A percentile compares a stretch with the other conserved stretches of the same genome.
phyloP scores from a whole-genome alignment of 208 protist genomes.

The Strigomonas culicis region DNA sequence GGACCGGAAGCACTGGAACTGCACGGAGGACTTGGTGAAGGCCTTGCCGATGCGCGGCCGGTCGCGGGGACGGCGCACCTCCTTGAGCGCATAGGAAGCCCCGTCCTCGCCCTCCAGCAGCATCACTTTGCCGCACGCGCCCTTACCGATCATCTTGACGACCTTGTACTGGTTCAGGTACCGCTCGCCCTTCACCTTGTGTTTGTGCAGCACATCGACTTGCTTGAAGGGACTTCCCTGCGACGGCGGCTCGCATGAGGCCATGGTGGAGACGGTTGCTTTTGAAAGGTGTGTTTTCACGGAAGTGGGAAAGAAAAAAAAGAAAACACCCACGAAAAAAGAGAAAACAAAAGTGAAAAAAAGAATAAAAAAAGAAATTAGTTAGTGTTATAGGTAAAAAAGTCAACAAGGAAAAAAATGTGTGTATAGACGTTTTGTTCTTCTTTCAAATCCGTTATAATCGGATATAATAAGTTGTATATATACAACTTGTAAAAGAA shows the following conservation, averaged over 20 bases:
- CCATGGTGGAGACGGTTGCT: background rate
- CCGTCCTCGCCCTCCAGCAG: conserved; percentile 49
- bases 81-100: conserved; percentile 69
- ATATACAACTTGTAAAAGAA: background rate
- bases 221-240: too few relatives aligned
- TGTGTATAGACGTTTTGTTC: background rate
- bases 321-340: background rate
- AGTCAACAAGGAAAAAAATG: conserved; percentile 1
- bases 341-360: conserved; percentile 6
- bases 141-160: conserved; percentile 63
- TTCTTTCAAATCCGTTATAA: too few relatives aligned
- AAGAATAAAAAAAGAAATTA: conserved; percentile 12
- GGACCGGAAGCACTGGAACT: conserved; percentile 41
- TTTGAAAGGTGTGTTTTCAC: background rate
- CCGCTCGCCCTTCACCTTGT: conserved; percentile 9
- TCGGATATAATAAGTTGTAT: too few relatives aligned
- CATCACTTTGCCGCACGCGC: conserved; percentile 61
- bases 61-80: conserved; percentile 39
- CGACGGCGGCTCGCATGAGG: too few relatives aligned
- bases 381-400: background rate
- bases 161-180: conserved; percentile 80
- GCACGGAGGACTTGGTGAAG: conserved; percentile 3
- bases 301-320: background rate
- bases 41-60: conserved; percentile 16
- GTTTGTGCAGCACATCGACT: background rate